These are phyloP conservation scores for Puccinia triticina DNA, from an alignment of 1,284 basidiomycete species.

Conservation along the genomic window DNA sequence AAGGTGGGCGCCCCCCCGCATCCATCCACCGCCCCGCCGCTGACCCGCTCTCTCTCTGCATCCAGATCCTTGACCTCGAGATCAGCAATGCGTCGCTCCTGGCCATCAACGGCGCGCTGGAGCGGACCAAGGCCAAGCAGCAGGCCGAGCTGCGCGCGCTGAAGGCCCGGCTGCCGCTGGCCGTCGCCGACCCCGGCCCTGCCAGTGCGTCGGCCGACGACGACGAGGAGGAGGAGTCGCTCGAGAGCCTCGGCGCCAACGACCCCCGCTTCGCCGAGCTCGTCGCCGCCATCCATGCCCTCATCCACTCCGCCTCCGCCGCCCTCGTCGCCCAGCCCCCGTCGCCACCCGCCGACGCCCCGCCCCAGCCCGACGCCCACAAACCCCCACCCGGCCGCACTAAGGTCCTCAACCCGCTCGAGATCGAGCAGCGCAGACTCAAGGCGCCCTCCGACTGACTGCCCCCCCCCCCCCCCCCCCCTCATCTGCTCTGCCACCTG, in stretches of 20 bases:
- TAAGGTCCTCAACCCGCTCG: neutral
- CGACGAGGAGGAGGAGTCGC: slow-evolving; percentile 51
- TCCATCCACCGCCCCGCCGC: neutral
- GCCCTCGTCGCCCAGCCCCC: slow-evolving; percentile 52
- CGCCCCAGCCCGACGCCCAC: neutral
- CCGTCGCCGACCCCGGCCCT: neutral
- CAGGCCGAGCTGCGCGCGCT: slow-evolving; percentile 60
- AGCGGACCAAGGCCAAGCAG: slow-evolving; percentile 61
- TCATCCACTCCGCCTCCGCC: slow-evolving; percentile 53
- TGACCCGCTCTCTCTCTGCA: neutral
- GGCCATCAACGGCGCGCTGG: slow-evolving; percentile 62
- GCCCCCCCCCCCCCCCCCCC: too few relatives aligned
- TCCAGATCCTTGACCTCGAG: slow-evolving; percentile 61
- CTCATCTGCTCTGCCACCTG: too few relatives aligned
- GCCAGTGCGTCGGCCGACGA: slow-evolving; percentile 7
- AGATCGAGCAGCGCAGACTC: neutral
- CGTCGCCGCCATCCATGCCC: slow-evolving; percentile 53
- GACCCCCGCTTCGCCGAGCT: slow-evolving; percentile 55
- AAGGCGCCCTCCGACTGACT: too few relatives aligned
- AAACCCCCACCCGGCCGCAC: neutral
- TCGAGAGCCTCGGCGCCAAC: slow-evolving; percentile 55
- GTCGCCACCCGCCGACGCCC: neutral
- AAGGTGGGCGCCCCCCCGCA: neutral
- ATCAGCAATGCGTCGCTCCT: slow-evolving; percentile 62
- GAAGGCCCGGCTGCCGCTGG: too few relatives aligned